A percentile compares a stretch with the other conserved stretches of the same genome.
Evolutionary conservation across 2,329 filamentous ascomycete genomes (phyloP).

Genomic region (Xylaria polymorpha): DNA sequence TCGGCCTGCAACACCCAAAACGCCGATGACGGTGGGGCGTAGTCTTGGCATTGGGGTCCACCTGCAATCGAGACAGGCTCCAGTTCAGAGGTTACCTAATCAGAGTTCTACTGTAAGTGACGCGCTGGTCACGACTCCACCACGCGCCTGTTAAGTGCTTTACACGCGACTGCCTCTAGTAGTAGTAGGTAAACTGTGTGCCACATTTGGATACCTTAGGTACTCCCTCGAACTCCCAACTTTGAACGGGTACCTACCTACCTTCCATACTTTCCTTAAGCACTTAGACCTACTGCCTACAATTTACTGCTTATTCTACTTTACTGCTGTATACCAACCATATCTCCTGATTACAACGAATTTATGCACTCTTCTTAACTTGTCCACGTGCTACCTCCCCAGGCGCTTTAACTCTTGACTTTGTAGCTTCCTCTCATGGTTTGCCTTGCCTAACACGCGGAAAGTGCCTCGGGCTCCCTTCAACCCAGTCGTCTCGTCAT

Average conservation of each 20-base stretch:
- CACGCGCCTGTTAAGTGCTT: slow-evolving; percentile 25
- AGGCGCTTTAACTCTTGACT: not conserved
- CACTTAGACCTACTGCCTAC: not conserved
- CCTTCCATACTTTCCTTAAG: not conserved
- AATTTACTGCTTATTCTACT: not conserved
- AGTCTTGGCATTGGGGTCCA: not conserved
- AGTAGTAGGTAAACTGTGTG: not conserved
- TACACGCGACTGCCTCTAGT: slow-evolving; percentile 3
- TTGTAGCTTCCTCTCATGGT: slow-evolving; percentile 11
- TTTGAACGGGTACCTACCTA: not conserved
- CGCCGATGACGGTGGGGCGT: slow-evolving; percentile 40
- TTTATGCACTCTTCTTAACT: not conserved
- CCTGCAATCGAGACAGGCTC: not conserved
- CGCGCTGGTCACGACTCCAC: slow-evolving; percentile 32
- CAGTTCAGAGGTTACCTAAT: no score
- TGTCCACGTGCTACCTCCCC: not conserved
- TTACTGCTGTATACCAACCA: not conserved
- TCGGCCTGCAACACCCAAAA: slow-evolving; percentile 37
- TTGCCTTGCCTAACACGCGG: not conserved
- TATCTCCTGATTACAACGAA: not conserved
- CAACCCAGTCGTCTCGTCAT: slow-evolving; percentile 44
- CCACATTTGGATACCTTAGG: not conserved
- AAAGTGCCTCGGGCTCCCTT: slow-evolving; percentile 18
- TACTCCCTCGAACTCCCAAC: no score
- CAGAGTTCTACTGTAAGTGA: no score